Base-by-base conservation (phyloP, 768 basidiomycete genomes). In the Crucibulum laeve region DNA sequence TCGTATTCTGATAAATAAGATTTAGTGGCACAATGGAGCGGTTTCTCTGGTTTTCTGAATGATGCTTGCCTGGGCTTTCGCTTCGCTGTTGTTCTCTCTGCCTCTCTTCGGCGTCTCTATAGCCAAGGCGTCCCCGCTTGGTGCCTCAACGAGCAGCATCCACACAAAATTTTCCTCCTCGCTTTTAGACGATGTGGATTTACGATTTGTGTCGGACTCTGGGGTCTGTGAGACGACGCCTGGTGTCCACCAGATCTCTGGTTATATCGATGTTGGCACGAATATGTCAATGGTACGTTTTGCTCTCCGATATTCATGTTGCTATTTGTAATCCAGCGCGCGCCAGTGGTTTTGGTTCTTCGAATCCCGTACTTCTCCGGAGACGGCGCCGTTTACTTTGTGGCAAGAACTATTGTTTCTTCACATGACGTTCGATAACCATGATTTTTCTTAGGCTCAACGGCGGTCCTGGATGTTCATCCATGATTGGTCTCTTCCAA, bases 331-430 rank as follows among this genome's bases (percentile, higher is more conserved):
- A 5, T 32, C 11, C 3, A 42, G 14, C n/a, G 6, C 15, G 10
- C 26, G 38, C n/a, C 42, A 82, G 82, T 84, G 79, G 80, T 85
- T 84, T 53, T 85, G 82, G 80, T 85, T 84, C 59, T 86, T 85
- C 42, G 84, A 80, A 48, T 72, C 83, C 2, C 70, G 84, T 11
- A 60, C 75, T 23, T 62, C 68, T 2, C 79, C 82, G 0, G 76
- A 80, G 38, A 79, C 70, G 1, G 81, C 82, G 0, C 82, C 82
- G 0, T 78, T 86, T 52, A 81, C 81, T 2, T 64, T 84, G 18
- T 85, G 83, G 82, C 79, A 45, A 30, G 58, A 22, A 23, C 15
- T 13, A 8, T 8, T 18, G 10, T 41, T 35, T 1, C 6, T 45
- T 40, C 38, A 33, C 14, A n/a, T n/a, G 24, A 17, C 22, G 17